Evolutionary conservation across 176 grass and related monocot genomes (phyloP), one percentile per base, ranked within the genome.

Genomic region (Rhipidocladum racemiflorum): DNA sequence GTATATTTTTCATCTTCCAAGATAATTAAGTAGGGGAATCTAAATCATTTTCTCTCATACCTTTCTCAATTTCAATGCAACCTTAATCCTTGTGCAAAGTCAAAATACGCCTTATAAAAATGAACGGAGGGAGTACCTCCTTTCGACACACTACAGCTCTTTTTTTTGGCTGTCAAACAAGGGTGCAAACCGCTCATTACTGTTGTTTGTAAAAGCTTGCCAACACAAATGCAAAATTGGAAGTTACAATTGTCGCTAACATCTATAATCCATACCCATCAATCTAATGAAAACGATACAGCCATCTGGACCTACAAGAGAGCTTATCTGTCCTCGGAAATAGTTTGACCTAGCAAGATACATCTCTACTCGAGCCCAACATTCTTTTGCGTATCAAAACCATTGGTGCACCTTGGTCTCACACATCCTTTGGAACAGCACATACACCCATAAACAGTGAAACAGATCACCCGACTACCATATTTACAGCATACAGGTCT

Each of bases 151-250:
- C 57, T 50, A 77, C 21, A 57, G 24, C 3, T 42, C 15, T 21
- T 70, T 76, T n/a, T 77, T 81, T 75, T 67, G 23, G 42, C 20
- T 49, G 29, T 18, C 32, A 68, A 80, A 27, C 32, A 88, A 72
- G 36, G 56, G 11, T 0, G 16, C 28, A 62, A 7, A 36, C 60
- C 57, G 62, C 20, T 76, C 38, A 27, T 51, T 86, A 49, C 28
- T 29, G 6, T 3, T 45, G 30, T 72, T 86, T 77, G 32, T 65
- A 76, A 64, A 64, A 57, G 9, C 27, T 69, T 69, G 70, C 25
- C 25, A 65, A 17, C 16, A 70, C 25, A 69, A 69, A 39, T 35
- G 25, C 32, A 62, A 9, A 75, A 45, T 25, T 51, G 42, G 42
- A 75, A 70, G n/a, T 83, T 54, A 57, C 15, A 61, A 71, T 50